Conservation (phyloP, 331 rosid species). For the Malus hybrid region DNA sequence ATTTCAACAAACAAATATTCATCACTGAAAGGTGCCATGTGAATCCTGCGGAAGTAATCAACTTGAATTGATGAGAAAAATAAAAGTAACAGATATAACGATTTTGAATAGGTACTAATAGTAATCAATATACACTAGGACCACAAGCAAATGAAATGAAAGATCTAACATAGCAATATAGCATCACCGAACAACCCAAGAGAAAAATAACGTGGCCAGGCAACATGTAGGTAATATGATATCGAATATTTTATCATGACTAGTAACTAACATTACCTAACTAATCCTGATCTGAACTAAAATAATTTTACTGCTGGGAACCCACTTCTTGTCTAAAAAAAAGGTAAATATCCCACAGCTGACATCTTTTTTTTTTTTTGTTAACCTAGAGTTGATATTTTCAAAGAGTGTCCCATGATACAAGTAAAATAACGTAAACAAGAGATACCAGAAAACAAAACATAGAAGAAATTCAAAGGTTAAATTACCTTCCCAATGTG, state of each 20-base stretch:
- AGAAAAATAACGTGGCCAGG: neutral
- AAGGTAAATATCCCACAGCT: neutral
- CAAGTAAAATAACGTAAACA: neutral
- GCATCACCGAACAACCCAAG: neutral
- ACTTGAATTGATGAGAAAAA: conserved; percentile 33
- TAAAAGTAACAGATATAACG: neutral
- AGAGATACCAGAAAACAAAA: neutral
- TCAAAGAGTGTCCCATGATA: neutral
- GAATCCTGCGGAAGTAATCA: conserved; percentile 52
- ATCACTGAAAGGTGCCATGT: conserved; percentile 86
- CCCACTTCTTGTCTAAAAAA: neutral
- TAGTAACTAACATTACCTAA: neutral
- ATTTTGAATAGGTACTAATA: too few relatives aligned
- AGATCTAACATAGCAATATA: neutral
- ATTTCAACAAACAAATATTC: conserved; percentile 86
- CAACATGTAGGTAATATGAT: neutral
- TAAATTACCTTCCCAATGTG: conserved; percentile 68
- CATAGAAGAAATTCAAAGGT: neutral
- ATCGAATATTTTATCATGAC: neutral
- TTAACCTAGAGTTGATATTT: neutral
- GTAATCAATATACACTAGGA: too few relatives aligned
- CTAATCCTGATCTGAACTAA: neutral
- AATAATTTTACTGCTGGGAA: neutral
- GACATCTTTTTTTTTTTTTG: neutral
- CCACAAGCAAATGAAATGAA: conserved; percentile 8